Evolutionary conservation across 345 rosid genomes (phyloP).

Genomic region (Acer saccharum): DNA sequence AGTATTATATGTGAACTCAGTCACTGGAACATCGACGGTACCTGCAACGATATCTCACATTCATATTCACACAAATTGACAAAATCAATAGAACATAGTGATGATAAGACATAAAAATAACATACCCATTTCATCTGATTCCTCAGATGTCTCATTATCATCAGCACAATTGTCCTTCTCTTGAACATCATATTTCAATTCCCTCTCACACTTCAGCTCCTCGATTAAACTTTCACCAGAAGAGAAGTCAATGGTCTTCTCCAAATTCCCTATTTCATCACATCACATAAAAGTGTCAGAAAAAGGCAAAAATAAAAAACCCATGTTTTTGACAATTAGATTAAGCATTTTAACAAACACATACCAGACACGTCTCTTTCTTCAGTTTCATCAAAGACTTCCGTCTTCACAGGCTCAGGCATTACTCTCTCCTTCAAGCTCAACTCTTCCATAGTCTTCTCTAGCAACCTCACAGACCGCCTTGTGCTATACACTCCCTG

Average conservation of each 20-base stretch:
- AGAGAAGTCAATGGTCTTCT: slow-evolving; percentile 16
- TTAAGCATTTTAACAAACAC: slow-evolving; percentile 17
- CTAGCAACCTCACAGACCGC: slow-evolving; percentile 67
- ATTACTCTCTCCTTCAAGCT: slow-evolving; percentile 47
- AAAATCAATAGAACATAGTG: not conserved
- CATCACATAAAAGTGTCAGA: slow-evolving; percentile 7
- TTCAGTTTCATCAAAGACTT: slow-evolving; percentile 29
- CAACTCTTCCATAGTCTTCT: slow-evolving; percentile 56
- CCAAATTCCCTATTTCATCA: slow-evolving; percentile 31
- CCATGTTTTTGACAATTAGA: not conserved
- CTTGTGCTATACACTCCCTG: slow-evolving; percentile 58
- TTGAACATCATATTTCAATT: slow-evolving; percentile 12
- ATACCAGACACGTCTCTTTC: slow-evolving; percentile 37
- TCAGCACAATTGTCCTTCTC: slow-evolving; percentile 15
- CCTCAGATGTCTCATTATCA: slow-evolving; percentile 16
- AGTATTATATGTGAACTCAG: not conserved
- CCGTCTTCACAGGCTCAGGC: slow-evolving; percentile 24
- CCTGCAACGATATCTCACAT: not conserved
- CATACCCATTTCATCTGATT: slow-evolving; percentile 33
- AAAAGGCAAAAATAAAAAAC: not conserved
- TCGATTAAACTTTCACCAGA: slow-evolving; percentile 32
- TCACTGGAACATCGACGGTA: not conserved
- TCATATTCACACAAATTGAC: not conserved
- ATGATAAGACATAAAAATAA: not conserved
- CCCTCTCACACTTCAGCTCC: slow-evolving; percentile 33